Base-by-base conservation (phyloP, 768 basidiomycete genomes). In the Coprinellus aureogranulatus region DNA sequence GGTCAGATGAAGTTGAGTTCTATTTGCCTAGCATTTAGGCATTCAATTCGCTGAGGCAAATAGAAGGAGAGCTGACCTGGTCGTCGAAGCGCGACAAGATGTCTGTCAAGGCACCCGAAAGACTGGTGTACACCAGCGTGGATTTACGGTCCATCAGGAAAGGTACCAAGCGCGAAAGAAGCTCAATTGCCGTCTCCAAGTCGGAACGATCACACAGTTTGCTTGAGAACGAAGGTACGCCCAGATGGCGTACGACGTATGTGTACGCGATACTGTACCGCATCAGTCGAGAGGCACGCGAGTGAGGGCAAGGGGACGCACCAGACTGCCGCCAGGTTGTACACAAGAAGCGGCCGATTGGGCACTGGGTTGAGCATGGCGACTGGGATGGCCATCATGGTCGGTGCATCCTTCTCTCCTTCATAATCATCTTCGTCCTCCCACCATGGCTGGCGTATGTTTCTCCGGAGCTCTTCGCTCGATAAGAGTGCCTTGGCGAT, bases 401-500 rank as follows among this genome's bases (percentile, higher is more conserved):
- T 57, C 23, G 85, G 86, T 47, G n/a, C n/a, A n/a, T 67, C 71
- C 12, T 59, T 22, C 2, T 37, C 49, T 56, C 30, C 22, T 27
- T 51, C 55, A 47, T 45, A 52, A 20, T 20, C 48, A 37, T 46
- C n/a, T 2, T 57, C 47, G 25, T 49, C 53, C 16, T 56, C 51
- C 91, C 92, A 94, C 92, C 92, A 94, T 4, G 92, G 91, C 4
- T 75, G 71, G 3, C 71, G 70, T 22, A 70, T 75, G n/a, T 76
- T 78, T 4, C 72, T 69, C 27, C 78, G 77, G 1, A 90, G 65
- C 44, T 83, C 83, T 57, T 80, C 75, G 59, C 82, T 84, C 27
- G 81, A 70, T 22, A 92, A 68, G 2, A 93, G 77, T 57, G 81
- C 77, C 60, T 80, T 81, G 1, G 84, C 82, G 16, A 87, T 69